Evolutionary conservation across 495 filamentous ascomycete species (phyloP).

Genomic region (Echria macrotheca): DNA sequence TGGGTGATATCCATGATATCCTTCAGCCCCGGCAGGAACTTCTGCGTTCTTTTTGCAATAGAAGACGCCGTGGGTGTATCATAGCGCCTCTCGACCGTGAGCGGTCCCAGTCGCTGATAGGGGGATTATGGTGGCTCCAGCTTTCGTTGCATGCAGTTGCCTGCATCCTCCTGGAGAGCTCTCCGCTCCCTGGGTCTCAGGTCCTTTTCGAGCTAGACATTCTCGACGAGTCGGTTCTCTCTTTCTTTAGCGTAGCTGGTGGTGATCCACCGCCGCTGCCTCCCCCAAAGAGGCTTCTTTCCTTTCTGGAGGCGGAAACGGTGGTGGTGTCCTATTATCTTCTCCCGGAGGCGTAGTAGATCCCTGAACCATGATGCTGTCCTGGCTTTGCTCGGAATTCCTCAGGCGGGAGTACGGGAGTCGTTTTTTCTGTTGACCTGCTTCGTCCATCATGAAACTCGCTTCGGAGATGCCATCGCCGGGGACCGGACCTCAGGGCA

Average conservation of each 20-base stretch:
- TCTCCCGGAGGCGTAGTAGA: not conserved
- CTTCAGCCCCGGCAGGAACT: no score
- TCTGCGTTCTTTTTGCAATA: no score
- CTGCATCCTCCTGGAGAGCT: no score
- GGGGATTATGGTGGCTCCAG: no score
- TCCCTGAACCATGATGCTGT: constrained; percentile 22
- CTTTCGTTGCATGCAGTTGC: no score
- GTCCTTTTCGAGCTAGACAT: no score
- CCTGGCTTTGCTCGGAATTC: constrained; percentile 20
- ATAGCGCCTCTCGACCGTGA: no score
- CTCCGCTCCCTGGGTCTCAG: no score
- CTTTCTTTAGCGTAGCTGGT: not conserved
- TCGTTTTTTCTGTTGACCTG: constrained; percentile 15
- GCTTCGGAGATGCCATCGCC: constrained; percentile 34
- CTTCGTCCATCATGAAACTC: constrained; percentile 30
- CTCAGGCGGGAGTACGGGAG: constrained; percentile 15
- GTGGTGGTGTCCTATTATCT: not conserved
- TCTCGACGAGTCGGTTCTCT: constrained; percentile 14
- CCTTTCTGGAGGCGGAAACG: not conserved
- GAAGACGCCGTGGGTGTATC: no score
- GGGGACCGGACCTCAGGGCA: constrained; percentile 2
- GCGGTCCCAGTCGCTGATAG: no score
- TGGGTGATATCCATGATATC: no score
- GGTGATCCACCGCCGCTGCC: not conserved
- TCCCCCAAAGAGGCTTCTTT: not conserved